A percentile compares a stretch with the other conserved stretches of the same genome.
These are phyloP conservation scores for Cynanchum wilfordii DNA, from an alignment of 257 asterid species.

Conservation along the genomic window DNA sequence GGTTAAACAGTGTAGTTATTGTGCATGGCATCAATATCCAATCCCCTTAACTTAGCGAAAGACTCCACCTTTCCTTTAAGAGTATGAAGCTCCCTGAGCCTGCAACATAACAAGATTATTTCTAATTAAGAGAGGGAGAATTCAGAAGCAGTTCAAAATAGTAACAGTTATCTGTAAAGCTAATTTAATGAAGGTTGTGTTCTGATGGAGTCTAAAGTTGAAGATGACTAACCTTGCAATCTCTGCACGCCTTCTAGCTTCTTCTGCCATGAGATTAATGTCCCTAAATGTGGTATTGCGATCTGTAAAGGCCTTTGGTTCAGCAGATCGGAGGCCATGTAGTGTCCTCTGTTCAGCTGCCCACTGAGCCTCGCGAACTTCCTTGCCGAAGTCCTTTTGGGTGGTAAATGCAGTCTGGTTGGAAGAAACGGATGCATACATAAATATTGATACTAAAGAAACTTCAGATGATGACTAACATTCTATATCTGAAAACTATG, in stretches of 20 bases:
- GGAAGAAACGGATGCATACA: background rate
- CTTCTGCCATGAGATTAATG: conserved; percentile 49
- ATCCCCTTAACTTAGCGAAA: conserved; percentile 44
- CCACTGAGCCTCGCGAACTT: conserved; percentile 37
- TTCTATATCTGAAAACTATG: background rate
- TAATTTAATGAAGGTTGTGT: too few relatives aligned
- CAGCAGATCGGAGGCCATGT: conserved; percentile 37
- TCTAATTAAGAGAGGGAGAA: too few relatives aligned
- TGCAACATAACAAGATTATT: conserved; percentile 15
- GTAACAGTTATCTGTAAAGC: background rate
- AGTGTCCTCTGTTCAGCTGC: conserved; percentile 43
- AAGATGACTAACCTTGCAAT: conserved; percentile 35
- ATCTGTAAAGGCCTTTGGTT: conserved; percentile 19
- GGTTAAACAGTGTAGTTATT: conserved; percentile 42
- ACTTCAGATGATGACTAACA: background rate
- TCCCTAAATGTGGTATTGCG: conserved; percentile 29
- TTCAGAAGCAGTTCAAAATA: background rate
- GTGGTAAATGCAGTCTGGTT: conserved; percentile 44
- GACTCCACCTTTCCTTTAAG: conserved; percentile 57
- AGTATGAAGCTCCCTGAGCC: conserved; percentile 56
- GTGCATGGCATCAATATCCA: conserved; percentile 47
- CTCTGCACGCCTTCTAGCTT: conserved; percentile 49
- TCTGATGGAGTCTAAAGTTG: too few relatives aligned
- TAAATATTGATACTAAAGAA: background rate
- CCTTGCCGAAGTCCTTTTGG: conserved; percentile 41